Evolutionary conservation across 139 green algal genomes (phyloP).

Genomic region (Picochlorum sp.): DNA sequence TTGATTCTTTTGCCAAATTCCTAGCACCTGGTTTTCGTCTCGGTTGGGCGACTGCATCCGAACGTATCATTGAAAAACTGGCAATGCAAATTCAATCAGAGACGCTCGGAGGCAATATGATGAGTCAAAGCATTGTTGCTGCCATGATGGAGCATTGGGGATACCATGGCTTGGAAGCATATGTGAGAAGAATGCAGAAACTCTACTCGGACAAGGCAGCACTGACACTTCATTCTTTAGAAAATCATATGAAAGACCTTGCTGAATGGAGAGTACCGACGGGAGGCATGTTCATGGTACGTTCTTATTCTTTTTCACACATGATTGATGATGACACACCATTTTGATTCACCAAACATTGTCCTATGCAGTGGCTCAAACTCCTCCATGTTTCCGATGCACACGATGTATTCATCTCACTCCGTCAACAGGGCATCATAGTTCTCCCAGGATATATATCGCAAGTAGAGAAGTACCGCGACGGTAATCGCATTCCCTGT

Average conservation of each 20-base stretch:
- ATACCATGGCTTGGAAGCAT: conserved; percentile 25
- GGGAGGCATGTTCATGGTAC: conserved; percentile 33
- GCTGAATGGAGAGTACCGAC: conserved; percentile 28
- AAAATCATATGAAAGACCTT: conserved; percentile 11
- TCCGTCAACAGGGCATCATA: background rate
- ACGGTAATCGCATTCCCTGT: background rate
- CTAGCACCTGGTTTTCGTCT: conserved; percentile 52
- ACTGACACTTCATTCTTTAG: conserved; percentile 13
- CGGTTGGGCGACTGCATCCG: conserved; percentile 55
- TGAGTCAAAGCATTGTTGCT: conserved; percentile 30
- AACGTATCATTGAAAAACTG: conserved; percentile 20
- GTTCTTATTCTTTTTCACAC: too few relatives aligned
- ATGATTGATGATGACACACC: too few relatives aligned
- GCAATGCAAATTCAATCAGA: conserved; percentile 17
- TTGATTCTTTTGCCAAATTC: conserved; percentile 73
- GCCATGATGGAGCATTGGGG: conserved; percentile 33
- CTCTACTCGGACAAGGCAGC: conserved; percentile 25
- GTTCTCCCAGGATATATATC: background rate
- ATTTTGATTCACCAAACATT: too few relatives aligned
- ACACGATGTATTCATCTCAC: background rate
- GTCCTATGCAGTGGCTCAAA: conserved; percentile 5
- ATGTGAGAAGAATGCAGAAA: conserved; percentile 32
- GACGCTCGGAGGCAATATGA: conserved; percentile 32
- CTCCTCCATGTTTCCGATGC: background rate
- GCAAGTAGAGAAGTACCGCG: background rate